Percentiles rank a stretch among this genome's conserved stretches.
Evolutionary conservation across 169 alveolate genomes (phyloP).

Genomic region (Eimeria acervulina): DNA sequence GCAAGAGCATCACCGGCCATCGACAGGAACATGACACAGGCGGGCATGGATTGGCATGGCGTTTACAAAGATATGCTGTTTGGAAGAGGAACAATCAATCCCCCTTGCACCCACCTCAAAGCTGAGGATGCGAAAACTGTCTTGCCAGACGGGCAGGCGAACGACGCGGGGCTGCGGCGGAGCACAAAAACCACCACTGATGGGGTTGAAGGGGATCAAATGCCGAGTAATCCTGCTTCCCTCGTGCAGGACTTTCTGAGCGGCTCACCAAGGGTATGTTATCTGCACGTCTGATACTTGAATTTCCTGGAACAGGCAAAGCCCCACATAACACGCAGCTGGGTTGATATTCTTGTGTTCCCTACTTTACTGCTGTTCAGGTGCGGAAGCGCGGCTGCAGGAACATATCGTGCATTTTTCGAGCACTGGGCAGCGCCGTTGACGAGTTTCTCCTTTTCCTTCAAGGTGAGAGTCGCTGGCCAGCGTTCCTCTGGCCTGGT

Average conservation of each 20-base stretch:
- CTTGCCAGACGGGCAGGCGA: not conserved
- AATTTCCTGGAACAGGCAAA: not conserved
- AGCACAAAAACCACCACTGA: not conserved
- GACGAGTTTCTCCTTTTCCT: constrained; percentile 66
- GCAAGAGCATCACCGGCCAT: not conserved
- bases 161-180: not conserved
- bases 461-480: constrained; percentile 25
- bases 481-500: not conserved
- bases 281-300: not conserved
- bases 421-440: constrained; percentile 51
- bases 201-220: constrained; percentile 15
- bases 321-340: not conserved
- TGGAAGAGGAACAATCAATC: constrained; percentile 51
- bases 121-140: not conserved
- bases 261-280: constrained; percentile 35
- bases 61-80: constrained; percentile 53
- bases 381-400: constrained; percentile 66
- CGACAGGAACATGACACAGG: not conserved
- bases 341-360: not conserved
- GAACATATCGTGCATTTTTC: constrained; percentile 12
- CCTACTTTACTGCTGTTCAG: not conserved
- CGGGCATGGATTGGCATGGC: constrained; percentile 69
- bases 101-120: constrained; percentile 45
- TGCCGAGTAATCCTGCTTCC: not conserved
- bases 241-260: constrained; percentile 68